Percentiles rank a stretch among this genome's conserved stretches.
Conservation (phyloP, 2,329 filamentous ascomycete genomes). For the Dactylonectria estremocensis region DNA sequence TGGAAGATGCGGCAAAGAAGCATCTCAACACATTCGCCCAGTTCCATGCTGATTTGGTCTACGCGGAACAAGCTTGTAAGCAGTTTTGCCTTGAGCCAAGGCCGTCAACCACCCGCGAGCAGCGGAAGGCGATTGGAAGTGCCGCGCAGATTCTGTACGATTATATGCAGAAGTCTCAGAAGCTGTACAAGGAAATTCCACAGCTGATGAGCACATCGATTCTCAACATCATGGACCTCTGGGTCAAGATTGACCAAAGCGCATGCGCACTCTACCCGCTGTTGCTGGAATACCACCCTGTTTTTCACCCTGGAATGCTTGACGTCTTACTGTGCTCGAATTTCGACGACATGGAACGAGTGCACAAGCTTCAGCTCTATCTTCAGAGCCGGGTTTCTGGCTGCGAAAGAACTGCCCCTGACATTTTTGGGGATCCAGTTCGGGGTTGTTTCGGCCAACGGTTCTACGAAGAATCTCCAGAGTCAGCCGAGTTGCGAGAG, state of each 20-base stretch:
- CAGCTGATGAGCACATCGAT: constrained; percentile 43
- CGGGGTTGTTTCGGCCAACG: constrained; percentile 49
- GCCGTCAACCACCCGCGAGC: neutral
- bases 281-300: constrained; percentile 40
- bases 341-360: constrained; percentile 37
- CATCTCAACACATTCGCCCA: constrained; percentile 36
- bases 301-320: constrained; percentile 43
- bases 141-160: constrained; percentile 21
- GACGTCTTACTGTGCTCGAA: constrained; percentile 38
- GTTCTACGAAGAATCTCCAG: constrained; percentile 44
- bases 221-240: constrained; percentile 44
- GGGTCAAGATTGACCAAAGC: constrained; percentile 41
- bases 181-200: constrained; percentile 32
- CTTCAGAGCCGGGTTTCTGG: constrained; percentile 35
- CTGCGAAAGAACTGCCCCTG: constrained; percentile 31
- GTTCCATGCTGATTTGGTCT: constrained; percentile 34
- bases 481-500: constrained; percentile 27
- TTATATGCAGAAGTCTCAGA: constrained; percentile 30
- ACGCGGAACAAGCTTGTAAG: constrained; percentile 24
- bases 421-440: constrained; percentile 44
- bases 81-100: constrained; percentile 24
- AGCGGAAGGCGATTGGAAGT: constrained; percentile 9
- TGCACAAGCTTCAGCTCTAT: constrained; percentile 42
- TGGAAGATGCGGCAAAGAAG: constrained; percentile 38
- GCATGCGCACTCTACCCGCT: constrained; percentile 40